Percentiles rank a stretch among this genome's conserved stretches.
Evolutionary conservation across 2,329 filamentous ascomycete species (phyloP).

Genomic region (Alternaria brassicicola): DNA sequence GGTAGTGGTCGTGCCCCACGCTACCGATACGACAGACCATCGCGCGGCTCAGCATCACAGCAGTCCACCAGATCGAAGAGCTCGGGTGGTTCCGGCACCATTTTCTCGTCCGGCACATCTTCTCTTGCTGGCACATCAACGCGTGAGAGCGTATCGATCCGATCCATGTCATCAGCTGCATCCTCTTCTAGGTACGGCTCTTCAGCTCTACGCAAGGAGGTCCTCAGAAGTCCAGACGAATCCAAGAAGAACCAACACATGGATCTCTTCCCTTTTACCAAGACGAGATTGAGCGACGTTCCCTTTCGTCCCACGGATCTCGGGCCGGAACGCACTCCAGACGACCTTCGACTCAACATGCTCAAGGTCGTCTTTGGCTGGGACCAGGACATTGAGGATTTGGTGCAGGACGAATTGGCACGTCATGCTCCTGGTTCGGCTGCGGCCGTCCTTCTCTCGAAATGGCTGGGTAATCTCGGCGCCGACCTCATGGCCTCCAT

Average conservation of each 20-base stretch:
- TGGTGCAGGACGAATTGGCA: slow-evolving; percentile 84
- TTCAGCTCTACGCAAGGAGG: slow-evolving; percentile 80
- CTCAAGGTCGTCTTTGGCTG: slow-evolving; percentile 93
- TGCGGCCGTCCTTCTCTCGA: slow-evolving; percentile 80
- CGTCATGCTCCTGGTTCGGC: slow-evolving; percentile 76
- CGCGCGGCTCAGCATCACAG: slow-evolving; percentile 22
- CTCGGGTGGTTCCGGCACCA: slow-evolving; percentile 60
- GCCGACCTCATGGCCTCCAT: slow-evolving; percentile 80
- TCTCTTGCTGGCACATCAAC: slow-evolving; percentile 47
- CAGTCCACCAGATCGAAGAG: slow-evolving; percentile 37
- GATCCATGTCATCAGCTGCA: slow-evolving; percentile 58
- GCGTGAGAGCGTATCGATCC: slow-evolving; percentile 63
- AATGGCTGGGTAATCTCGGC: slow-evolving; percentile 89
- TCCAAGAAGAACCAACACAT: slow-evolving; percentile 61
- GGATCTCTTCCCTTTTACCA: slow-evolving; percentile 86
- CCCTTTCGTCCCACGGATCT: slow-evolving; percentile 75
- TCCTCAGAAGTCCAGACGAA: slow-evolving; percentile 78
- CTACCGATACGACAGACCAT: slow-evolving; percentile 56
- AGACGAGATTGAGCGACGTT: slow-evolving; percentile 79
- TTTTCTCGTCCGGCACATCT: slow-evolving; percentile 71
- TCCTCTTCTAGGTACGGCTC: slow-evolving; percentile 54
- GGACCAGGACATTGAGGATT: slow-evolving; percentile 79
- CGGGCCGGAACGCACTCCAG: slow-evolving; percentile 56
- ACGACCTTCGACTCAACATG: slow-evolving; percentile 89
- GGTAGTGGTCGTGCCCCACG: slow-evolving; percentile 51